phyloP scores from a whole-genome alignment of 2,329 filamentous ascomycete genomes.

The Neophaeococcomyces mojaviensis region DNA sequence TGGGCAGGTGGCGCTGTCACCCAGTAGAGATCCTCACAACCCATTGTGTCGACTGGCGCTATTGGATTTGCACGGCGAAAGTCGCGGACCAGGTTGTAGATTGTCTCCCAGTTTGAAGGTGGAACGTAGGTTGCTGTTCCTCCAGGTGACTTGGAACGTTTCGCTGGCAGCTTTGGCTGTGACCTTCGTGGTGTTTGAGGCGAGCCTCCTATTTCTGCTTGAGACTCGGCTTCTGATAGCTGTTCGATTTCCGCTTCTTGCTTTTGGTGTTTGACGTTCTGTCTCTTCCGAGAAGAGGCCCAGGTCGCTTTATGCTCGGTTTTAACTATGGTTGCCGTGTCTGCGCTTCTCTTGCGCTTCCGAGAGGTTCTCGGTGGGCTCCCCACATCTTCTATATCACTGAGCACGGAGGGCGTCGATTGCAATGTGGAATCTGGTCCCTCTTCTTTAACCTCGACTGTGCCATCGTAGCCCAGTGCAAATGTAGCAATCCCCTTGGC shows the following conservation, averaged over 20 bases:
- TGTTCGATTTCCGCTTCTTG: slow-evolving; percentile 19
- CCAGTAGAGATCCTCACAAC: slow-evolving; percentile 57
- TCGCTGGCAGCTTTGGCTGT: slow-evolving; percentile 30
- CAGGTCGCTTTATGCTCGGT: slow-evolving; percentile 17
- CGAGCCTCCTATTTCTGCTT: not conserved
- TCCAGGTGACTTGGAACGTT: slow-evolving; percentile 33
- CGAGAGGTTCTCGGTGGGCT: slow-evolving; percentile 29
- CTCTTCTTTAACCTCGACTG: slow-evolving; percentile 24
- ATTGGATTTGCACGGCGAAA: slow-evolving; percentile 64
- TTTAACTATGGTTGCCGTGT: slow-evolving; percentile 13
- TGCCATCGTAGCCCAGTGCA: slow-evolving; percentile 33
- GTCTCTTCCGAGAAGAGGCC: slow-evolving; percentile 19
- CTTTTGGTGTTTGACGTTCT: slow-evolving; percentile 23
- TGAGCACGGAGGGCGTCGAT: slow-evolving; percentile 25
- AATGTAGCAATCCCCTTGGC: slow-evolving; percentile 35
- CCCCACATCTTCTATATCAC: slow-evolving; percentile 53
- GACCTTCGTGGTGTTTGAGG: slow-evolving; percentile 27
- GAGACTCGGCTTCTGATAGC: not conserved
- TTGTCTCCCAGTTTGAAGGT: slow-evolving; percentile 73
- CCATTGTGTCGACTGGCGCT: slow-evolving; percentile 95
- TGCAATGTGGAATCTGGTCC: slow-evolving; percentile 30
- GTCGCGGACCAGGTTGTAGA: slow-evolving; percentile 67
- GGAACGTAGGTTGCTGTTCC: slow-evolving; percentile 40
- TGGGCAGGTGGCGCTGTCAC: slow-evolving; percentile 40
- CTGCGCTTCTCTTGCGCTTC: slow-evolving; percentile 43